Base-by-base conservation (phyloP, 169 alveolate genomes). In the Cryptosporidium ubiquitum region DNA sequence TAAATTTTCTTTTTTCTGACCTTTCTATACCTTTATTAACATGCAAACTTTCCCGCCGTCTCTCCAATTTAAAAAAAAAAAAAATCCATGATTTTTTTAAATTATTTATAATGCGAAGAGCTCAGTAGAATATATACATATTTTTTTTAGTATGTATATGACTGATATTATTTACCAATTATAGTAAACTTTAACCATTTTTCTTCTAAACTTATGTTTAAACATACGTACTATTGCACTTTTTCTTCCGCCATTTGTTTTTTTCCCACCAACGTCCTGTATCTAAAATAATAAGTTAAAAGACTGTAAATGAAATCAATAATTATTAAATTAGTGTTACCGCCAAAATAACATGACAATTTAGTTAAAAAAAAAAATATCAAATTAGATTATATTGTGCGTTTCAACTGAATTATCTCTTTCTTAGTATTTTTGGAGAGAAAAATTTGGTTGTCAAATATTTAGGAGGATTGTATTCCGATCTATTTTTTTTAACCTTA, bases 231-330 rank as follows among this genome's bases (percentile, higher is more conserved):
- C 42, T 64, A 26, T 64, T 64, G 71, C 71, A 64, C 71, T 26
- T 0, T 64, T 64, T 29, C 49, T 64, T 64, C 71, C 71, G 71
- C 71, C 49, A 55, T 55, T 33, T 7, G 14, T 29, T 37, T 31
- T 64, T 64, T 37, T 64, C 71, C 71, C 71, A 33, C 71, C 71
- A 64, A 64, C 71, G 71, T 64, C 71, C 49, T 64, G 71, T 64
- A 33, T 5, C 71, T 31, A 33, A 31, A 64, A 33, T 64, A 64
- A 33, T 64, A 33, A 55, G 66, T 12, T 20, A 55, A 55, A 55
- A 23, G 66, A 26, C 66, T 55, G 37, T 55, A 55, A 55, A 26
- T 55, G n/a, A 6, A 3, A 64, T 20, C 51, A 10, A 20, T 31
- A 64, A 26, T 64, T 31, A 37, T 64, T 37, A 16, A 37, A 16